A percentile compares a stretch with the other conserved stretches of the same genome.
These are phyloP conservation scores for Russula ochroleuca DNA, from an alignment of 768 basidiomycete species.

Conservation along the genomic window DNA sequence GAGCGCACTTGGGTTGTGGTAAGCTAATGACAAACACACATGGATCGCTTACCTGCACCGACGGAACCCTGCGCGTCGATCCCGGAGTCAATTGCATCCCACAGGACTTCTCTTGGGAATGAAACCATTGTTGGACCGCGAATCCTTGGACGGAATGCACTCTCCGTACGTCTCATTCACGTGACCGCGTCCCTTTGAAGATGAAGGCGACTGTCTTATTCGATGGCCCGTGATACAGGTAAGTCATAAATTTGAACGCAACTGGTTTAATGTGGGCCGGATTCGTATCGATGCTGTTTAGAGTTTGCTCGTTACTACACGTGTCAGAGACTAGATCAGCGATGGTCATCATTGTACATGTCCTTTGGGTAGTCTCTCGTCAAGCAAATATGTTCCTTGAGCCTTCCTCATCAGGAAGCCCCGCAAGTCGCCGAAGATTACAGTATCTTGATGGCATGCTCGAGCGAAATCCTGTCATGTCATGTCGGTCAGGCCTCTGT, in stretches of 20 bases:
- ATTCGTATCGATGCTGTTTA: not conserved
- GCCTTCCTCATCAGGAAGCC: not conserved
- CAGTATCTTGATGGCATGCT: not conserved
- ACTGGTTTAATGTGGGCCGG: not conserved
- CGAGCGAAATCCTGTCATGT: not conserved
- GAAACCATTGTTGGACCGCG: not conserved
- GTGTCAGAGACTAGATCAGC: not conserved
- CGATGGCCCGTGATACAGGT: no score
- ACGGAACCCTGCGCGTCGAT: constrained; percentile 7
- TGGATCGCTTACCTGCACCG: not conserved
- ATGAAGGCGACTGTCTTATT: no score
- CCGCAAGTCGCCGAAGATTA: no score
- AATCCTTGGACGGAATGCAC: not conserved
- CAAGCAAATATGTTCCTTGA: not conserved
- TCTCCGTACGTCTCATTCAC: not conserved
- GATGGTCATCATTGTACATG: not conserved
- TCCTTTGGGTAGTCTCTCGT: no score
- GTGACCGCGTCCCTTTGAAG: constrained; percentile 3
- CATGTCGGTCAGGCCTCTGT: not conserved
- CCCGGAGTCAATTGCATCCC: constrained; percentile 10
- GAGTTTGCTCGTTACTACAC: no score
- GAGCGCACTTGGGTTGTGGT: not conserved
- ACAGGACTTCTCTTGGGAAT: not conserved
- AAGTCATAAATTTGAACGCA: no score
- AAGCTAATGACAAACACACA: not conserved